phyloP scores from a whole-genome alignment of 495 filamentous ascomycete genomes.

The Aspergillus olivimuriae region DNA sequence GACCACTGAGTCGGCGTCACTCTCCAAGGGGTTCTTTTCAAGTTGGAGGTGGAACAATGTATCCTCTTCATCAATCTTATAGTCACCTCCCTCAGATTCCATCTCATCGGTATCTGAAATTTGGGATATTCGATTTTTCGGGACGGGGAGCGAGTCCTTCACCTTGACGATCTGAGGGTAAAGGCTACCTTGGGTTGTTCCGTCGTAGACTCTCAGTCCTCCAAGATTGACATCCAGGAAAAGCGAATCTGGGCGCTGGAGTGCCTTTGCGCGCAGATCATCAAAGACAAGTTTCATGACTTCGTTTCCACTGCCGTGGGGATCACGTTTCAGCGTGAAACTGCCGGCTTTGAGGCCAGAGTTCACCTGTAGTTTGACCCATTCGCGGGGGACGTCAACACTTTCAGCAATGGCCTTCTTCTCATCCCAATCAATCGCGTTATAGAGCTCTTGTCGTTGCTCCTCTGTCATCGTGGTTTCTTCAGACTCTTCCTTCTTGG shows the following conservation, averaged over 20 bases:
- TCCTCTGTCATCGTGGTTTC: conserved; percentile 84
- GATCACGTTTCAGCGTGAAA: conserved; percentile 85
- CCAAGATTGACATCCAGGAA: conserved; percentile 83
- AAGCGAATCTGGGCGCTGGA: conserved; percentile 85
- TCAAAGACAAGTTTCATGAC: conserved; percentile 90
- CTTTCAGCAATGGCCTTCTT: conserved; percentile 82
- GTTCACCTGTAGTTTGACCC: conserved; percentile 86
- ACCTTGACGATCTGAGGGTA: conserved; percentile 92
- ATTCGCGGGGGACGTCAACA: conserved; percentile 83
- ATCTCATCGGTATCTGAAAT: conserved; percentile 56
- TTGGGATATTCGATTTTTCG: conserved; percentile 36
- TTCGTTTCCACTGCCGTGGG: conserved; percentile 71
- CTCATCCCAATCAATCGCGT: conserved; percentile 97
- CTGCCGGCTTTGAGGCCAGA: conserved; percentile 85
- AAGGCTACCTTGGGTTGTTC: conserved; percentile 81
- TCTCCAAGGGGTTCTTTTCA: conserved; percentile 92
- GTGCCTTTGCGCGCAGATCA: conserved; percentile 77
- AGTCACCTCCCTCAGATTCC: conserved; percentile 39
- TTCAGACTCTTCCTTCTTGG: conserved; percentile 63
- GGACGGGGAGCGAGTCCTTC: conserved; percentile 67
- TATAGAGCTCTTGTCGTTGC: conserved; percentile 93
- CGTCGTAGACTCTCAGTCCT: conserved; percentile 90
- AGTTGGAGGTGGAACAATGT: conserved; percentile 84
- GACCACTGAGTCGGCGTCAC: conserved; percentile 80
- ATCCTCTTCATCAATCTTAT: conserved; percentile 59